Base-by-base conservation (phyloP, 176 grass and related monocot species). In the Phragmites australis region DNA sequence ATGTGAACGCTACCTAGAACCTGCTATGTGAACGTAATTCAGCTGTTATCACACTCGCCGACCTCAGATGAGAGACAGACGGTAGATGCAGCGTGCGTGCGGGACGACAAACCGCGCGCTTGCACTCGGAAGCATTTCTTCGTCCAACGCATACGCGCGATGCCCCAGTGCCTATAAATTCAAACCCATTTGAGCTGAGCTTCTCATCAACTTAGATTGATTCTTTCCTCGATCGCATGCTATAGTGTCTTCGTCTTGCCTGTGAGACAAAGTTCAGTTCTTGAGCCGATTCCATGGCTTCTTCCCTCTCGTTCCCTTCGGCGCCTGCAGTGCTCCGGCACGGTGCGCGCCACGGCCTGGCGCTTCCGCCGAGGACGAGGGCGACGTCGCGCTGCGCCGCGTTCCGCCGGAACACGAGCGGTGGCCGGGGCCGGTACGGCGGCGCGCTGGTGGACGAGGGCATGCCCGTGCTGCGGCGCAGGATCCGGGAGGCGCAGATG, bases 401-500 rank as follows among this genome's bases (percentile, higher is more conserved):
- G 0, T 61, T 80, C n/a, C 54, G 65, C 21, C 72, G 67, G 74
- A 71, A 65, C 27, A 42, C 51, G 15, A 79, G 77, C 77, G 40
- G 85, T 5, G 77, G 40, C 3, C 45, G 47, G 9, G 79, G 83
- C 47, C 46, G 90, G 53, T 86, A 72, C 75, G 80, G 83, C 11
- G 92, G 85, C 7, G 63, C 70, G 62, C 59, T 89, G 47, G 88
- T 92, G 25, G 92, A 94, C 64, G 76, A 81, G 76, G 85, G 72
- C 70, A 94, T 97, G 94, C 56, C 81, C 47, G 87, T 89, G 81
- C 94, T 97, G 15, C 78, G 85, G 46, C 83, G 79, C 49, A 68
- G 92, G 65, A 90, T 94, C 63, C 66, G 85, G 41, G 85, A 97
- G 82, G 85, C 76, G 47, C 81, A 89, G 59, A 88, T 77, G 84